Base-by-base conservation (phyloP, 177 flowering plant species). In the Vitis hybrid region DNA sequence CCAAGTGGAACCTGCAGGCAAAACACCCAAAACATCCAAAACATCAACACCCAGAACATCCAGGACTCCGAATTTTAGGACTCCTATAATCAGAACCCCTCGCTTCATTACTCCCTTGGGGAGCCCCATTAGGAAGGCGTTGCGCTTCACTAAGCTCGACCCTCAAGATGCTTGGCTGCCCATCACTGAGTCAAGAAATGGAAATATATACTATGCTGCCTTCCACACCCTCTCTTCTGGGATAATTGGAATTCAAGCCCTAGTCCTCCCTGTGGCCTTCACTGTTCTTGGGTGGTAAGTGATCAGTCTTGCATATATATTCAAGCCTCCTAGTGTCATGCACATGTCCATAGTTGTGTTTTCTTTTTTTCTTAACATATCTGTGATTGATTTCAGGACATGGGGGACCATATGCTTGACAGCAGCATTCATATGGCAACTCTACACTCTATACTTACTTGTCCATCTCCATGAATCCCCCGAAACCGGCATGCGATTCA, bases 251-350 rank as follows among this genome's bases (percentile, higher is more conserved):
- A 41, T 84, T 6, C 90, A 84, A 65, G 85, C 86, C 6, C 86
- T 86, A 66, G 66, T 81, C 13, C 85, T 84, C n/a, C 88, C 90
- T 41, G 76, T 83, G 68, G 86, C 87, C 50, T 86, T 86, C 73
- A 71, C 84, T 9, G 8, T 66, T 13, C 90, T 86, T 72, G 90
- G 85, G 4, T 82, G 85, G 83, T 80, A 67, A 77, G 58, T 71
- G 7, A 21, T 15, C 18, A 48, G 10, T 57, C 4, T 13, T 66
- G 21, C 21, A 18, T 18, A 18, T 18, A 20, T 20, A 20, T 20
- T 1, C 21, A 20, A 20, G 21, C 21, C 21, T 20, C 21, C 21
- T 56, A 54, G 15, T 3, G 18, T 10, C 9, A 1, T 8, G 9
- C 17, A 6, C 15, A 20, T 5, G 4, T 20, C 46, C 20, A 2